phyloP scores from a whole-genome alignment of 2,329 filamentous ascomycete species.

The Arthrobotrys pseudoclavata region DNA sequence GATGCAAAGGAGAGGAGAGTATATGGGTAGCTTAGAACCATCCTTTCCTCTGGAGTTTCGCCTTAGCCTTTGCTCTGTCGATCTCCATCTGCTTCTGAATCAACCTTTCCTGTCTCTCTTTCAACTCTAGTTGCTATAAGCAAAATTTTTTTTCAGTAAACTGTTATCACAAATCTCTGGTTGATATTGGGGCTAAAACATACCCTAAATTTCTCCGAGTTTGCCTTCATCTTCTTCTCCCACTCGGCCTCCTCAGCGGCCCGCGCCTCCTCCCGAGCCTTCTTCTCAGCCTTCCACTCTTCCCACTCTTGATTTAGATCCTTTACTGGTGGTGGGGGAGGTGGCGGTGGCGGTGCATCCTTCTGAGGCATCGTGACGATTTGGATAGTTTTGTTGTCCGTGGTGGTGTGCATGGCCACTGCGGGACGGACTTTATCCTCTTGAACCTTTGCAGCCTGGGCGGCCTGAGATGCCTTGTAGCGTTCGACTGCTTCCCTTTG shows the following conservation, averaged over 20 bases:
- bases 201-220: slow-evolving; percentile 56
- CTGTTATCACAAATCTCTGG: not conserved
- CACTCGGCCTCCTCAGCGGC: slow-evolving; percentile 57
- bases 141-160: slow-evolving; percentile 26
- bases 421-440: slow-evolving; percentile 43
- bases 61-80: slow-evolving; percentile 42
- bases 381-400: slow-evolving; percentile 39
- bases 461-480: slow-evolving; percentile 56
- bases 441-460: slow-evolving; percentile 44
- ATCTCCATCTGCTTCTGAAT: slow-evolving; percentile 44
- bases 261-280: slow-evolving; percentile 41
- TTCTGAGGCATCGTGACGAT: slow-evolving; percentile 55
- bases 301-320: slow-evolving; percentile 51
- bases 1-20: not conserved
- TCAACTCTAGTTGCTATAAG: slow-evolving; percentile 35
- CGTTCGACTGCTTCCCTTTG: slow-evolving; percentile 57
- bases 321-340: slow-evolving; percentile 29
- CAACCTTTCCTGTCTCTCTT: slow-evolving; percentile 40
- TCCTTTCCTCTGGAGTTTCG: slow-evolving; percentile 54
- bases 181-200: not conserved
- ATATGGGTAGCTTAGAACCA: slow-evolving; percentile 33
- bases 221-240: slow-evolving; percentile 55
- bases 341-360: slow-evolving; percentile 23
- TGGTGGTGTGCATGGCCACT: slow-evolving; percentile 50
- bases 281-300: slow-evolving; percentile 57